Evolutionary conservation across 2,329 filamentous ascomycete genomes (phyloP).

Genomic region (Hymenoscyphus occultus): DNA sequence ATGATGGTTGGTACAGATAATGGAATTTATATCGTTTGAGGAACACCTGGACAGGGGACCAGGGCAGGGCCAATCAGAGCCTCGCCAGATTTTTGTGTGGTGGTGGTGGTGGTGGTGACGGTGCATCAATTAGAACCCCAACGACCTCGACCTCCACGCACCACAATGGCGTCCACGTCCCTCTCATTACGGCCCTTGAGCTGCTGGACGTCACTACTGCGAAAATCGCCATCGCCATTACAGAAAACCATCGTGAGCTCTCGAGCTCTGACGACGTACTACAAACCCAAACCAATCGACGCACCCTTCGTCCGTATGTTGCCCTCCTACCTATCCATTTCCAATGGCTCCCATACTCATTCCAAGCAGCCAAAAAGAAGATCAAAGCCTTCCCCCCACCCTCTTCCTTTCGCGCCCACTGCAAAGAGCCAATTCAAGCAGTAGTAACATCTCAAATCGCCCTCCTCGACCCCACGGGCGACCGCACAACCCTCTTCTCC

Average conservation of each 20-base stretch:
- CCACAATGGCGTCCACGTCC: slow-evolving; percentile 32
- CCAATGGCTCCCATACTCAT: slow-evolving; percentile 16
- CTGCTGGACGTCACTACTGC: slow-evolving; percentile 65
- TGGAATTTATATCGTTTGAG: no score
- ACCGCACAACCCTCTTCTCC: slow-evolving; percentile 78
- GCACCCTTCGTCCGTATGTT: slow-evolving; percentile 16
- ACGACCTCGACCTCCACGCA: slow-evolving; percentile 14
- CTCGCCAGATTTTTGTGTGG: slow-evolving; percentile 24
- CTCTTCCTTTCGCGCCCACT: slow-evolving; percentile 51
- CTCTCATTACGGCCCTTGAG: slow-evolving; percentile 61
- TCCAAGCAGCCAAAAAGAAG: slow-evolving; percentile 40
- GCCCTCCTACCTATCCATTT: not conserved
- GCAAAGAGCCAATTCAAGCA: slow-evolving; percentile 65
- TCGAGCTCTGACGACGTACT: slow-evolving; percentile 45
- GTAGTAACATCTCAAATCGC: slow-evolving; percentile 68
- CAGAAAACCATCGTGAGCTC: slow-evolving; percentile 46
- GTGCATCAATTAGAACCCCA: no score
- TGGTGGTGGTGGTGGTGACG: no score
- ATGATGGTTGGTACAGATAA: no score
- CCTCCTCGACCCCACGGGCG: slow-evolving; percentile 78
- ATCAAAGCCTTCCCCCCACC: slow-evolving; percentile 52
- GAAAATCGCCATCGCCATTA: slow-evolving; percentile 49
- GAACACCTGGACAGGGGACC: not conserved
- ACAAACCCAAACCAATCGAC: slow-evolving; percentile 41
- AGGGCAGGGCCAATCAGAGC: slow-evolving; percentile 21